Evolutionary conservation across 2,329 filamentous ascomycete genomes (phyloP).

Genomic region (Ophiostoma australiae): DNA sequence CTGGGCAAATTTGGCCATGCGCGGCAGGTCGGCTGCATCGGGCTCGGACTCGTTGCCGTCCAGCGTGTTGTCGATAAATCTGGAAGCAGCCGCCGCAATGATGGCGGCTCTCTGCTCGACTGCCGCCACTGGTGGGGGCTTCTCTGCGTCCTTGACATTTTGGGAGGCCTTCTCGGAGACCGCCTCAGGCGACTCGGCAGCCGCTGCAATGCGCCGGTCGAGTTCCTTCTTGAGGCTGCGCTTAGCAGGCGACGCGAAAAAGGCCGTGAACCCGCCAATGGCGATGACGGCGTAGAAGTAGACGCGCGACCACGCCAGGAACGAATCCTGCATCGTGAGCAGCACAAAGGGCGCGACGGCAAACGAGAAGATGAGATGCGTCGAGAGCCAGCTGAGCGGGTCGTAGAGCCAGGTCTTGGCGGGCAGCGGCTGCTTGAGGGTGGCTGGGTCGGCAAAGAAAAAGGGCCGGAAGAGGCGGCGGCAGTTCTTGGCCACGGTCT

Average conservation of each 20-base stretch:
- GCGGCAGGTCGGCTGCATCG: conserved; percentile 23
- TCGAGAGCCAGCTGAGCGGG: conserved; percentile 34
- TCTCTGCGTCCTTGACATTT: background rate
- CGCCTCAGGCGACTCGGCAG: background rate
- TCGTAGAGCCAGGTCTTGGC: conserved; percentile 80
- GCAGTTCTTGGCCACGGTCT: conserved; percentile 90
- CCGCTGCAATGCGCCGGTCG: conserved; percentile 51
- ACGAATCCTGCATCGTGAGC: conserved; percentile 64
- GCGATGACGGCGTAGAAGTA: conserved; percentile 81
- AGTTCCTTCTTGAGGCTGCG: conserved; percentile 51
- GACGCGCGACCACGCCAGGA: conserved; percentile 75
- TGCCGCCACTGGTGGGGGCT: background rate
- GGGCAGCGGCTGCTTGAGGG: conserved; percentile 56
- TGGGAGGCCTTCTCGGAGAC: background rate
- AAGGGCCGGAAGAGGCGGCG: conserved; percentile 87
- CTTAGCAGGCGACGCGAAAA: conserved; percentile 79
- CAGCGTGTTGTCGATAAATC: background rate
- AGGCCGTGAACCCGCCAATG: conserved; percentile 58
- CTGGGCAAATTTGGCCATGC: conserved; percentile 19
- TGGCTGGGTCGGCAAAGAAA: conserved; percentile 81
- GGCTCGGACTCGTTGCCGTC: conserved; percentile 15
- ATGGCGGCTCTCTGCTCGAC: conserved; percentile 5
- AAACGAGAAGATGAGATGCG: conserved; percentile 58
- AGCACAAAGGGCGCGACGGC: conserved; percentile 79
- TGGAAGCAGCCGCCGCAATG: background rate